These are phyloP conservation scores for Hysterangium stoloniferum DNA, from an alignment of 768 basidiomycete genomes.

Conservation along the genomic window DNA sequence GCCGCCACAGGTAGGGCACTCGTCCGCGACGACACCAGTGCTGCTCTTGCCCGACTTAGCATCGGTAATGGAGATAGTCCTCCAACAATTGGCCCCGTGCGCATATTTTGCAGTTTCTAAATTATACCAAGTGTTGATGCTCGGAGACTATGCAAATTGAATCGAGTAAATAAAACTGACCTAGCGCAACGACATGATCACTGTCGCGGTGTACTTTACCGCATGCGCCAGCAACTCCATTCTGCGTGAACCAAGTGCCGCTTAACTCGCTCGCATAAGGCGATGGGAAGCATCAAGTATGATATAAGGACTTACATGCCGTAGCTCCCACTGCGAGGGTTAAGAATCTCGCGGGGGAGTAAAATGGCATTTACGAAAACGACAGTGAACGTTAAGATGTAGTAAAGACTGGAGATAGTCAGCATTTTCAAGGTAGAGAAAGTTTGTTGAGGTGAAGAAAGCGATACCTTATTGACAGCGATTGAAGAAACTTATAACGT, in stretches of 20 bases:
- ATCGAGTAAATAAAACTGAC: conserved; percentile 30
- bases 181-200: conserved; percentile 55
- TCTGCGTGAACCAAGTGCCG: conserved; percentile 64
- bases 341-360: too few species aligned
- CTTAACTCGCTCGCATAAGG: too few species aligned
- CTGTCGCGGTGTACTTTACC: conserved; percentile 51
- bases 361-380: too few species aligned
- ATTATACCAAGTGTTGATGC: conserved; percentile 2
- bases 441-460: too few species aligned
- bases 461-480: too few species aligned
- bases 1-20: conserved; percentile 66
- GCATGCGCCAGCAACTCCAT: conserved; percentile 73
- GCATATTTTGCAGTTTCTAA: conserved; percentile 35
- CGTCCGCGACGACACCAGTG: conserved; percentile 63
- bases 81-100: conserved; percentile 56
- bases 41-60: conserved; percentile 47
- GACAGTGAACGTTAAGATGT: too few species aligned
- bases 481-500: too few species aligned
- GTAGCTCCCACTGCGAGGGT: too few species aligned
- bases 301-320: too few species aligned
- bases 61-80: conserved; percentile 57
- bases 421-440: too few species aligned
- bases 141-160: background rate
- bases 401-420: too few species aligned
- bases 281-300: too few species aligned